Evolutionary conservation across 2,329 filamentous ascomycete genomes (phyloP).

Genomic region (Cordyceps fumosorosea): DNA sequence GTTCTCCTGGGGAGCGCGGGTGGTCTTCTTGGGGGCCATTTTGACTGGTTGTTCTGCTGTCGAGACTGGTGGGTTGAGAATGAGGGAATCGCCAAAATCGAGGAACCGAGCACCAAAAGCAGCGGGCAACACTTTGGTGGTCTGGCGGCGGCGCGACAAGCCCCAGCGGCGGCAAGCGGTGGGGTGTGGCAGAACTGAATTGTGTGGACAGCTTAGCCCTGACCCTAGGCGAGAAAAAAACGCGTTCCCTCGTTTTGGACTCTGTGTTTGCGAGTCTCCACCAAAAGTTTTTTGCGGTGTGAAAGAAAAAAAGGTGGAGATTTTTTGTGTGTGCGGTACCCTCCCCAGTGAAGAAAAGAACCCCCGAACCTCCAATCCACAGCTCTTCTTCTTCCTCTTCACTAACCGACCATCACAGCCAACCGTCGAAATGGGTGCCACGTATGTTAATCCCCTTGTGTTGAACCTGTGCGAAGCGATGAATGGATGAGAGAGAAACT

Average conservation of each 20-base stretch:
- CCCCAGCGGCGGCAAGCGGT: slow-evolving; percentile 25
- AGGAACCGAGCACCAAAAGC: slow-evolving; percentile 19
- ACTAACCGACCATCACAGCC: slow-evolving; percentile 34
- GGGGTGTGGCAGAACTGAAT: slow-evolving; percentile 28
- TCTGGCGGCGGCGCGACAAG: slow-evolving; percentile 18
- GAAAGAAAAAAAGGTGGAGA: slow-evolving; percentile 15
- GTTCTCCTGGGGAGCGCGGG: slow-evolving; percentile 85
- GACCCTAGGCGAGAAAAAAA: slow-evolving; percentile 21
- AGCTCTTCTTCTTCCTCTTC: slow-evolving; percentile 22
- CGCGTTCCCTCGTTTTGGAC: too few relatives aligned
- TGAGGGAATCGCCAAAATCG: slow-evolving; percentile 17
- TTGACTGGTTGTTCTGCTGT: slow-evolving; percentile 18
- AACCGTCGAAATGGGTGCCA: slow-evolving; percentile 39
- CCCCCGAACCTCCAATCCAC: background rate
- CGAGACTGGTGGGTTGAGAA: slow-evolving; percentile 15
- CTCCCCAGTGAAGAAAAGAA: slow-evolving; percentile 2
- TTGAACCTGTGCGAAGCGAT: slow-evolving; percentile 27
- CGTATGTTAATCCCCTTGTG: slow-evolving; percentile 44
- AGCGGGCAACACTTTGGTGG: slow-evolving; percentile 14
- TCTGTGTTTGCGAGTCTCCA: background rate
- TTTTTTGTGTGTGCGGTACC: background rate
- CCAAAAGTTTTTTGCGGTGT: slow-evolving; percentile 4
- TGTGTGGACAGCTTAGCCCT: slow-evolving; percentile 21
- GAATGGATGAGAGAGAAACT: slow-evolving; percentile 19
- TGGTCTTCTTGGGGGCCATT: slow-evolving; percentile 86